These are phyloP conservation scores for Gymnopus androsaceus DNA, from an alignment of 1,284 basidiomycete genomes.

Conservation along the genomic window DNA sequence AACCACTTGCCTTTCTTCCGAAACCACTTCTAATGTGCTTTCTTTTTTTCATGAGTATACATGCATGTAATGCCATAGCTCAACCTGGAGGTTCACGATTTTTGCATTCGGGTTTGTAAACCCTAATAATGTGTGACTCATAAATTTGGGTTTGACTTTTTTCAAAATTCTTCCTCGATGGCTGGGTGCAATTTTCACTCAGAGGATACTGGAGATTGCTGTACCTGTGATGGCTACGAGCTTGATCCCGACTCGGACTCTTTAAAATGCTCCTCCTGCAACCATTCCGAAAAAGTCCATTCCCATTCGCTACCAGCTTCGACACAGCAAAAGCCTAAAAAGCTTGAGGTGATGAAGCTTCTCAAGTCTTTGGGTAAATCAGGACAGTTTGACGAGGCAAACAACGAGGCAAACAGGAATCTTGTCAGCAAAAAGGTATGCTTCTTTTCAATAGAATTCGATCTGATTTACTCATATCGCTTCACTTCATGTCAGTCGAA, in stretches of 20 bases:
- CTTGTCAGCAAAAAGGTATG: not conserved
- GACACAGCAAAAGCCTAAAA: not conserved
- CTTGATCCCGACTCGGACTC: not conserved
- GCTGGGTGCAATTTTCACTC: not conserved
- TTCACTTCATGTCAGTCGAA: no score
- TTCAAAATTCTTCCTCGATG: no score
- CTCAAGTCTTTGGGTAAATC: not conserved
- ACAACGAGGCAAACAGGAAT: not conserved
- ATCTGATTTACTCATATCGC: not conserved
- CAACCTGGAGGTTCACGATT: no score
- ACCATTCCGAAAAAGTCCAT: not conserved
- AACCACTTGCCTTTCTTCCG: no score
- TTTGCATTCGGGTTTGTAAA: no score
- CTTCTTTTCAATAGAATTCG: no score
- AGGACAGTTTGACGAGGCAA: not conserved
- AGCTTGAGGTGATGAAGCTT: not conserved
- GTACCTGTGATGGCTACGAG: not conserved
- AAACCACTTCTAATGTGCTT: no score
- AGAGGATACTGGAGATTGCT: not conserved
- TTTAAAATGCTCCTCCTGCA: not conserved
- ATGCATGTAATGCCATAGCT: no score
- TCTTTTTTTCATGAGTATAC: no score
- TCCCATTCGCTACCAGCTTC: not conserved
- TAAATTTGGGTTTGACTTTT: no score
- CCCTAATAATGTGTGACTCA: no score